These are phyloP conservation scores for Rhododendron ovatum DNA, from an alignment of 148 eudicot genomes.

Conservation along the genomic window DNA sequence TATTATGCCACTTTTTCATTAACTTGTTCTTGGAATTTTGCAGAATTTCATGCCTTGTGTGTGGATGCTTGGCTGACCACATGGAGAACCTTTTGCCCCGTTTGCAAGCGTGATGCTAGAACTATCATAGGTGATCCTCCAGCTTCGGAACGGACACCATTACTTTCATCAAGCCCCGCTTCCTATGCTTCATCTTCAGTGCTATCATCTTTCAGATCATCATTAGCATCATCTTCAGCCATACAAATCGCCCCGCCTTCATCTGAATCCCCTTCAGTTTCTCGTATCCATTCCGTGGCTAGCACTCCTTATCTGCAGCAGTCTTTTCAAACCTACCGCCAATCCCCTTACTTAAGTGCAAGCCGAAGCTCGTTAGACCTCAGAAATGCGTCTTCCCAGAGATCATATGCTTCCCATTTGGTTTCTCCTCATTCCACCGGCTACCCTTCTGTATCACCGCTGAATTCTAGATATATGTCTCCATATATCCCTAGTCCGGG, in stretches of 20 bases:
- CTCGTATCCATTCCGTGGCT: conserved; percentile 36
- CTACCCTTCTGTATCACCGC: conserved; percentile 61
- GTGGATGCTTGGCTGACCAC: conserved; percentile 92
- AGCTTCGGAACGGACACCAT: conserved; percentile 80
- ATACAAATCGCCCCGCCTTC: conserved; percentile 38
- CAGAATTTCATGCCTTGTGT: conserved; percentile 74
- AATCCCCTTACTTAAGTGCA: conserved; percentile 47
- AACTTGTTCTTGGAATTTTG: conserved; percentile 2
- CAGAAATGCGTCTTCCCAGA: conserved; percentile 58
- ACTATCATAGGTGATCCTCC: conserved; percentile 58
- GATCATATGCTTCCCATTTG: conserved; percentile 44
- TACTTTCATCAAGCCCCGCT: conserved; percentile 58
- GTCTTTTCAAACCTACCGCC: conserved; percentile 31
- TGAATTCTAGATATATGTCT: conserved; percentile 46
- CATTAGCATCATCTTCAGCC: conserved; percentile 44
- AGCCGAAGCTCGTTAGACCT: conserved; percentile 68
- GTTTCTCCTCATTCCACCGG: conserved; percentile 56
- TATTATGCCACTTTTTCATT: background rate
- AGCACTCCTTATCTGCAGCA: conserved; percentile 41
- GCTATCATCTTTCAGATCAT: conserved; percentile 49
- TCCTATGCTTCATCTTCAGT: conserved; percentile 45
- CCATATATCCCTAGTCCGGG: conserved; percentile 56
- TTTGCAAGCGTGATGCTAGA: conserved; percentile 89
- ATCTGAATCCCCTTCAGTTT: conserved; percentile 28
- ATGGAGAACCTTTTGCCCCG: conserved; percentile 98